Conservation (phyloP, 2,329 filamentous ascomycete genomes). For the Lasiodiplodia sp. region DNA sequence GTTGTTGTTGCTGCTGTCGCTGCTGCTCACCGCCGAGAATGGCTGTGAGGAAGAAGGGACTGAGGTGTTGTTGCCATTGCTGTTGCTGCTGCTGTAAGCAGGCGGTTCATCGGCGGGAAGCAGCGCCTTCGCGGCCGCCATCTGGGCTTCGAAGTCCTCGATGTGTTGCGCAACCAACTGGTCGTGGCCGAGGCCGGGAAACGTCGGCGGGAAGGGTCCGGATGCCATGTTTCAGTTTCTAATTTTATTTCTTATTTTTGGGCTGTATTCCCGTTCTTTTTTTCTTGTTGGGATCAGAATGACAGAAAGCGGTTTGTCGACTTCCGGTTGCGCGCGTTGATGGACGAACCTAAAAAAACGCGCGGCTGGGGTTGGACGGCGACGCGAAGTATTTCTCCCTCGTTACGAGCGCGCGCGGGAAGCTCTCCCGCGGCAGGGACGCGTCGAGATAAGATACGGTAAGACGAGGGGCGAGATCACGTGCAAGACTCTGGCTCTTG, state of each 20-base stretch:
- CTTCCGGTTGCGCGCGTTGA: not conserved
- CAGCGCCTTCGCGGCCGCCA: constrained; percentile 3
- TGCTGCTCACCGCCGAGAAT: not conserved
- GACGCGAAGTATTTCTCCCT: not conserved
- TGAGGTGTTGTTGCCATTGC: not conserved
- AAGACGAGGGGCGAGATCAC: not conserved
- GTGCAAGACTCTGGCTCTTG: not conserved
- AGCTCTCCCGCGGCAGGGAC: not conserved
- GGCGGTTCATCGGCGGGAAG: not conserved
- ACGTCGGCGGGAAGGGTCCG: constrained; percentile 1
- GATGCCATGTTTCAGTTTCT: not conserved
- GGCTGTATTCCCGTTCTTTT: not conserved
- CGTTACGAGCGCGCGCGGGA: not conserved
- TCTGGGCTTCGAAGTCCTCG: constrained; percentile 26
- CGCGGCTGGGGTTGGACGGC: not conserved
- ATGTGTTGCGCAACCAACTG: constrained; percentile 1
- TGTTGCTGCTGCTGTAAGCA: not conserved
- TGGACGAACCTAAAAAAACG: not conserved
- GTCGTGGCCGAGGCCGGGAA: constrained; percentile 16
- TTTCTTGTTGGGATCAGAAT: not conserved
- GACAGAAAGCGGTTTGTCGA: not conserved
- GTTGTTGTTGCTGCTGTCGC: not conserved
- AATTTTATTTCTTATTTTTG: not conserved
- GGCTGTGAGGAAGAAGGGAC: not conserved
- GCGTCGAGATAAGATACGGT: not conserved